Percentiles rank a stretch among this genome's conserved stretches.
Conservation (phyloP, 805 yeast species). For the Spathaspora sp. region DNA sequence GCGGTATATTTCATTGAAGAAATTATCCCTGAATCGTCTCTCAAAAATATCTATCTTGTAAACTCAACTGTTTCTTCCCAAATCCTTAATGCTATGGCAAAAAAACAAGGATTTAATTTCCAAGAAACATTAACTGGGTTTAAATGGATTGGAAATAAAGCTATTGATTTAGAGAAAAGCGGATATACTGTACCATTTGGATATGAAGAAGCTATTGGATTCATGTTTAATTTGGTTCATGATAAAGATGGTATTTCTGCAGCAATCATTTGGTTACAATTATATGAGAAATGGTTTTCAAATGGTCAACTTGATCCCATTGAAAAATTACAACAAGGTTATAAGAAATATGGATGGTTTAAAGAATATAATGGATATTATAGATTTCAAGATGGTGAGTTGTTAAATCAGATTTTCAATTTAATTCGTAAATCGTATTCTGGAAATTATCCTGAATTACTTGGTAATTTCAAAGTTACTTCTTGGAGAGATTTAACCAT, state of each 20-base stretch:
- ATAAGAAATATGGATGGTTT: constrained; percentile 68
- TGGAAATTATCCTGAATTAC: constrained; percentile 37
- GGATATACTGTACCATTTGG: constrained; percentile 83
- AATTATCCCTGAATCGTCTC: constrained; percentile 17
- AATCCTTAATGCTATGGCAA: constrained; percentile 68
- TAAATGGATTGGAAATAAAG: constrained; percentile 94
- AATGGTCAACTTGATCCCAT: constrained; percentile 31
- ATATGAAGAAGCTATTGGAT: constrained; percentile 95
- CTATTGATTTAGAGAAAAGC: constrained; percentile 60
- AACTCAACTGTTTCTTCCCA: constrained; percentile 94
- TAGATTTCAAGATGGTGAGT: constrained; percentile 49
- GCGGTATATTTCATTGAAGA: constrained; percentile 57
- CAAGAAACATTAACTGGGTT: constrained; percentile 91
- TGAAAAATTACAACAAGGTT: constrained; percentile 56
- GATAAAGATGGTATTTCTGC: constrained; percentile 95
- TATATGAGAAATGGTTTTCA: constrained; percentile 52
- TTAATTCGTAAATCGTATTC: constrained; percentile 38
- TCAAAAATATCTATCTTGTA: constrained; percentile 49
- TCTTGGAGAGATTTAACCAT: constrained; percentile 81
- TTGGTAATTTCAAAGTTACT: constrained; percentile 58
- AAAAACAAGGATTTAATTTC: constrained; percentile 53
- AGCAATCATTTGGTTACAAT: constrained; percentile 67
- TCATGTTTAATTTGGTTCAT: constrained; percentile 78
- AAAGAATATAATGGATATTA: constrained; percentile 89
- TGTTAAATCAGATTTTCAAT: constrained; percentile 54